These are phyloP conservation scores for Zasmidium angulare DNA, from an alignment of 2,329 filamentous ascomycete genomes.

Conservation along the genomic window DNA sequence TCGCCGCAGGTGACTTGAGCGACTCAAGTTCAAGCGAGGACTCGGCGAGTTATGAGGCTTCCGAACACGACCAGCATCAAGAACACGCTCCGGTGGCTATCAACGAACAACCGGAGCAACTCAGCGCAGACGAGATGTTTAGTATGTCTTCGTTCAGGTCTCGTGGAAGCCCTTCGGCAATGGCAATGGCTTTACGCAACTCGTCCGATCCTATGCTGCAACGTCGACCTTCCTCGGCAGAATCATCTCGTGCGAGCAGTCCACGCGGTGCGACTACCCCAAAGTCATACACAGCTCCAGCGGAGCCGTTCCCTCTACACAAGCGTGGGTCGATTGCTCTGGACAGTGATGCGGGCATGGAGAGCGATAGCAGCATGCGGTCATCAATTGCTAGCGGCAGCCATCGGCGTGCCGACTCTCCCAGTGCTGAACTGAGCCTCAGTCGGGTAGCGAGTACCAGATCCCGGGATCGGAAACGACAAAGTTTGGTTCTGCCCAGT, in stretches of 20 bases:
- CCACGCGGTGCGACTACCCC: conserved; percentile 83
- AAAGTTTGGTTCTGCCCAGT: conserved; percentile 80
- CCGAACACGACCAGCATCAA: conserved; percentile 20
- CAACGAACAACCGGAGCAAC: conserved; percentile 41
- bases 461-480: conserved; percentile 78
- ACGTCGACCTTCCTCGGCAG: conserved; percentile 59
- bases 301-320: conserved; percentile 59
- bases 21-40: conserved; percentile 60
- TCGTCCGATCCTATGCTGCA: conserved; percentile 51
- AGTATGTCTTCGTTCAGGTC: conserved; percentile 18
- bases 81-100: conserved; percentile 59
- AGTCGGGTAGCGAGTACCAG: conserved; percentile 66
- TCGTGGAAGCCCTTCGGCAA: conserved; percentile 46
- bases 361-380: conserved; percentile 83
- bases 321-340: conserved; percentile 76
- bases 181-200: conserved; percentile 57
- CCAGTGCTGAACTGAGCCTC: conserved; percentile 79
- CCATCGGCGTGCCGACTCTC: conserved; percentile 75
- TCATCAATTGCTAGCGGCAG: conserved; percentile 67
- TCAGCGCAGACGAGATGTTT: conserved; percentile 22
- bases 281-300: conserved; percentile 66
- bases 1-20: conserved; percentile 79
- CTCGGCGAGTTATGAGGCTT: conserved; percentile 23
- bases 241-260: conserved; percentile 84
- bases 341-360: conserved; percentile 79